These are phyloP conservation scores for Magnaporthales sp. DNA, from an alignment of 2,329 filamentous ascomycete species.

Conservation along the genomic window DNA sequence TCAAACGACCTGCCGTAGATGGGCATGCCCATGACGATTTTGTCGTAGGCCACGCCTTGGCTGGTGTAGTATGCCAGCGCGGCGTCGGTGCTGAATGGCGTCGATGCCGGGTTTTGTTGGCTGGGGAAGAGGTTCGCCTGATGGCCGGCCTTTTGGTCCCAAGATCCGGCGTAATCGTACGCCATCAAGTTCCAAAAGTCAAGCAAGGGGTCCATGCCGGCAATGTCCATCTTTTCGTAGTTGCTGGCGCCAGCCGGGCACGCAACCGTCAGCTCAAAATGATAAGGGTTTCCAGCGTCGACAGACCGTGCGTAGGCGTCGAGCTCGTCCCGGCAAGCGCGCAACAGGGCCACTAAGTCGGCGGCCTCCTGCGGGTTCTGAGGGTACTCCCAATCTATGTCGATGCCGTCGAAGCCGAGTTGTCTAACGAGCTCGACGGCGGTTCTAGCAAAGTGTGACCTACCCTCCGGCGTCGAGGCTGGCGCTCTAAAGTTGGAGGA, in stretches of 20 bases:
- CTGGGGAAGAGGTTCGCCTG: slow-evolving; percentile 70
- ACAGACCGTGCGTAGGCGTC: slow-evolving; percentile 44
- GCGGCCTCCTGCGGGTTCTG: slow-evolving; percentile 43
- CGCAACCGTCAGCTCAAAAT: slow-evolving; percentile 58
- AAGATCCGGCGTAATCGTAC: slow-evolving; percentile 80
- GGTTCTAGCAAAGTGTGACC: slow-evolving; percentile 62
- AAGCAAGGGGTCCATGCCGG: slow-evolving; percentile 54
- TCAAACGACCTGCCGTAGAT: slow-evolving; percentile 83
- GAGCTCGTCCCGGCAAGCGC: slow-evolving; percentile 45
- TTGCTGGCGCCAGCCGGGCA: slow-evolving; percentile 55
- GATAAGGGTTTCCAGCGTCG: slow-evolving; percentile 25
- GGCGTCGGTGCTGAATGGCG: slow-evolving; percentile 67
- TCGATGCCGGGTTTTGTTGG: slow-evolving; percentile 46
- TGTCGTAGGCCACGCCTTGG: slow-evolving; percentile 55
- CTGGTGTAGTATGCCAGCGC: slow-evolving; percentile 64
- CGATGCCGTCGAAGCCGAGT: slow-evolving; percentile 61
- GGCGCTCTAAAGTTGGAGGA: slow-evolving; percentile 73
- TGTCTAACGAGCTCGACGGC: slow-evolving; percentile 71
- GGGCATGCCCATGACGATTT: slow-evolving; percentile 86
- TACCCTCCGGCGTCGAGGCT: slow-evolving; percentile 60
- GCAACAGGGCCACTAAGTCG: slow-evolving; percentile 50
- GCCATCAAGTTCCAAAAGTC: slow-evolving; percentile 82
- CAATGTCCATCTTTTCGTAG: slow-evolving; percentile 53
- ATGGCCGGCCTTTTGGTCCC: slow-evolving; percentile 66
- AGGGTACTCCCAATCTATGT: slow-evolving; percentile 57